Conservation (phyloP, 1,284 basidiomycete species). For the Wolfiporia cocos region DNA sequence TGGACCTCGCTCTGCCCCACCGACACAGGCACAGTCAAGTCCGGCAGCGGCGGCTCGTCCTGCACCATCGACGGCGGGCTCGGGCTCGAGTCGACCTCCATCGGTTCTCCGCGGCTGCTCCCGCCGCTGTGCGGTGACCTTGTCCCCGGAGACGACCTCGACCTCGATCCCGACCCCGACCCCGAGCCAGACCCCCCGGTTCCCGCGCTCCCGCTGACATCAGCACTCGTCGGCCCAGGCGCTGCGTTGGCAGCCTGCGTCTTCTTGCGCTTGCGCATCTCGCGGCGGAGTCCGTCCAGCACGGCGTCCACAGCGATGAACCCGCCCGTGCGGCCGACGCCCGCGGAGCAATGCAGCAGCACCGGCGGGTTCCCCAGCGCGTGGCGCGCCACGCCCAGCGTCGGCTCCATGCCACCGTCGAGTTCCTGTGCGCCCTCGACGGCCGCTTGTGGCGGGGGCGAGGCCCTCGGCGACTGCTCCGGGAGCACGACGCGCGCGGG, state of each 20-base stretch:
- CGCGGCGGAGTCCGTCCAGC: slow-evolving; percentile 69
- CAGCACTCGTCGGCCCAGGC: slow-evolving; percentile 11
- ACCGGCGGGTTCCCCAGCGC: slow-evolving; percentile 47
- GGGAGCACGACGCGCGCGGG: background rate
- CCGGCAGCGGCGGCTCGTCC: slow-evolving; percentile 12
- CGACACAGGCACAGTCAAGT: slow-evolving; percentile 16
- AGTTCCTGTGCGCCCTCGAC: slow-evolving; percentile 7
- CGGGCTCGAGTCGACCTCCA: slow-evolving; percentile 26
- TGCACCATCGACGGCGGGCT: slow-evolving; percentile 15
- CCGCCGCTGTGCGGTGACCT: too few species aligned
- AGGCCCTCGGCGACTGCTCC: background rate
- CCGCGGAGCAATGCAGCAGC: slow-evolving; percentile 81
- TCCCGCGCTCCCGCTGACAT: slow-evolving; percentile 15
- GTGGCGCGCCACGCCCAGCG: slow-evolving; percentile 44
- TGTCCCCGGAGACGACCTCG: slow-evolving; percentile 4
- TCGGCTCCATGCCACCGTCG: slow-evolving; percentile 33
- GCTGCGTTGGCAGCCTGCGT: slow-evolving; percentile 12
- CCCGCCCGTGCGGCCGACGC: slow-evolving; percentile 88
- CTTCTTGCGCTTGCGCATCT: slow-evolving; percentile 38
- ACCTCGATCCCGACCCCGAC: too few species aligned
- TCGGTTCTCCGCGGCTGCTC: slow-evolving; percentile 17
- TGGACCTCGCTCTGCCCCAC: slow-evolving; percentile 33
- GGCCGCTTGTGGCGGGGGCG: slow-evolving; percentile 4
- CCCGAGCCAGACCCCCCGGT: too few species aligned
- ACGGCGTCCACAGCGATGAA: slow-evolving; percentile 88